Evolutionary conservation across 371 early-diverging fungal genomes (phyloP).

Genomic region (Actinomortierella wolfii): DNA sequence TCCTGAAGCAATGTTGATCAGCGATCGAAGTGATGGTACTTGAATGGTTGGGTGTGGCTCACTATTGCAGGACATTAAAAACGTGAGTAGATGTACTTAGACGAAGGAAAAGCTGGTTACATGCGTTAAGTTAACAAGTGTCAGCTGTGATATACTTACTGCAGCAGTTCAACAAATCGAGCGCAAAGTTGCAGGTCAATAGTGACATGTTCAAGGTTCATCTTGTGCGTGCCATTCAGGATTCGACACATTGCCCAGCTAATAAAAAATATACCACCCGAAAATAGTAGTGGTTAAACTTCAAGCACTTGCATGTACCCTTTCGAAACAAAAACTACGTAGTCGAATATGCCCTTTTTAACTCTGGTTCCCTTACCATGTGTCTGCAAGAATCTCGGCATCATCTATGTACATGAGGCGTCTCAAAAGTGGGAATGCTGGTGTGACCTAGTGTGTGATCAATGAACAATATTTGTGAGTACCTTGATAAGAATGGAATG

Average conservation of each 20-base stretch:
- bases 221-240: constrained; percentile 60
- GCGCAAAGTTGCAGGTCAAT: constrained; percentile 33
- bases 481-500: constrained; percentile 3
- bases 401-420: constrained; percentile 55
- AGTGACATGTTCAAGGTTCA: constrained; percentile 33
- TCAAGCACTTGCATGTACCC: no score
- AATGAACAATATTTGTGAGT: neutral
- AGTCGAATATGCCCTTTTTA: no score
- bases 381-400: constrained; percentile 53
- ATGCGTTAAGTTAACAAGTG: no score
- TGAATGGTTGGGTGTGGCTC: constrained; percentile 44
- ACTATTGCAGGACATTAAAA: constrained; percentile 5
- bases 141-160: constrained; percentile 8
- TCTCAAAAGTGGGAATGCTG: constrained; percentile 54
- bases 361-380: constrained; percentile 49
- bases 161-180: constrained; percentile 29
- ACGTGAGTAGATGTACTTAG: neutral
- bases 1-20: constrained; percentile 62
- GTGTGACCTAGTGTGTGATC: constrained; percentile 48
- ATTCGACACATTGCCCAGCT: constrained; percentile 66
- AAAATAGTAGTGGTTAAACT: no score
- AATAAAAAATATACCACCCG: neutral
- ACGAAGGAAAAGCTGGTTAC: no score
- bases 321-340: no score
- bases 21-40: constrained; percentile 46